Percentiles rank a stretch among this genome's conserved stretches.
Conservation (phyloP, 2,329 filamentous ascomycete genomes). For the Clonostachys byssicola region DNA sequence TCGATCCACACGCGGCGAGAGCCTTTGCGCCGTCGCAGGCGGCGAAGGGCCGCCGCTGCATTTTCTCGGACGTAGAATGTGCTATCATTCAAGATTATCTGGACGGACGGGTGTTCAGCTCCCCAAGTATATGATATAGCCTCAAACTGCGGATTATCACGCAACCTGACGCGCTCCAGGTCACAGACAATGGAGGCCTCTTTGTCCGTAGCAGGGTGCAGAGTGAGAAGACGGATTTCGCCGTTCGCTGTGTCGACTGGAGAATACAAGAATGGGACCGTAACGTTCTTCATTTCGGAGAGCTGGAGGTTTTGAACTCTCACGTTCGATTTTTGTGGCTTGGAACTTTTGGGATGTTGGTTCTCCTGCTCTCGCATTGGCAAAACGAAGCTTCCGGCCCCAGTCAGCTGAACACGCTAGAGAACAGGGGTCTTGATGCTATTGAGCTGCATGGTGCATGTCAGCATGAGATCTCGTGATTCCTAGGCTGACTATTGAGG, state of each 20-base stretch:
- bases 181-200: not conserved
- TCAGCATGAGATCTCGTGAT: too few species aligned
- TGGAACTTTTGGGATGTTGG: too few species aligned
- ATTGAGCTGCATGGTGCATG: too few species aligned
- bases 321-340: too few species aligned
- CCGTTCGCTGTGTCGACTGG: not conserved
- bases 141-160: not conserved
- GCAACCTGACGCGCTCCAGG: not conserved
- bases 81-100: not conserved
- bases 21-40: constrained; percentile 14
- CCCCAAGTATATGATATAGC: constrained; percentile 2
- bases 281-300: too few species aligned
- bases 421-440: too few species aligned
- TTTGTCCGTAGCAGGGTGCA: not conserved
- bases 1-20: constrained; percentile 16
- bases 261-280: not conserved
- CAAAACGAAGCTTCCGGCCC: too few species aligned
- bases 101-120: not conserved
- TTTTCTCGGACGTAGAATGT: not conserved
- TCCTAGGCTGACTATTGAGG: too few species aligned
- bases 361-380: too few species aligned
- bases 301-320: too few species aligned
- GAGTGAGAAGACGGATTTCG: not conserved
- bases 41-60: constrained; percentile 12
- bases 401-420: too few species aligned